A percentile compares a stretch with the other conserved stretches of the same genome.
These are phyloP conservation scores for Vigna unguiculata DNA, from an alignment of 306 rosid genomes.

Conservation along the genomic window DNA sequence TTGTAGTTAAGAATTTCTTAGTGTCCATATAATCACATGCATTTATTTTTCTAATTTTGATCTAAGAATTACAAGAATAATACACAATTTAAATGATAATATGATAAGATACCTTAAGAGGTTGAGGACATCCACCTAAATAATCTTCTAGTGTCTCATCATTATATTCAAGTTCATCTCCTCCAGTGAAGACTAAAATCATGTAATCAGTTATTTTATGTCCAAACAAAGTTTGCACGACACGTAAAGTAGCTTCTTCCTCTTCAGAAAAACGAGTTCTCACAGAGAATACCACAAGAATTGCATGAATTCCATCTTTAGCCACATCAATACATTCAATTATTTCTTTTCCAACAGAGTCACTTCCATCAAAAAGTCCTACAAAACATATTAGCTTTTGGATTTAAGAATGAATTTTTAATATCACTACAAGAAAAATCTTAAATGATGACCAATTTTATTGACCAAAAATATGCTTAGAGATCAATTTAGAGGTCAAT, in stretches of 20 bases:
- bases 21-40: too few relatives aligned
- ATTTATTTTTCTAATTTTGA: too few relatives aligned
- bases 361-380: not conserved
- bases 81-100: too few relatives aligned
- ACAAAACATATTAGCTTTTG: not conserved
- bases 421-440: too few relatives aligned
- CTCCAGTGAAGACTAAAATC: not conserved
- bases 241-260: not conserved
- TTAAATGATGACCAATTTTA: too few relatives aligned
- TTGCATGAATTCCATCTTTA: not conserved
- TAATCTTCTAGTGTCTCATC: not conserved
- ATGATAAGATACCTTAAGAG: not conserved
- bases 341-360: not conserved
- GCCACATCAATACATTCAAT: not conserved
- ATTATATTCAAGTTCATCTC: not conserved
- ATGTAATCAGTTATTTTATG: too few relatives aligned
- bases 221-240: not conserved
- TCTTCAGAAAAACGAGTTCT: slow-evolving; percentile 38
- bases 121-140: not conserved
- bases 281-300: not conserved
- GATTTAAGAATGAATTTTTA: not conserved
- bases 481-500: too few relatives aligned
- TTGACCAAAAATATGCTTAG: too few relatives aligned
- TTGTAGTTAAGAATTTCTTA: too few relatives aligned
- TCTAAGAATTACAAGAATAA: too few relatives aligned